Conservation (phyloP, 371 early-diverging fungal species). For the Rhizopus delemar region DNA sequence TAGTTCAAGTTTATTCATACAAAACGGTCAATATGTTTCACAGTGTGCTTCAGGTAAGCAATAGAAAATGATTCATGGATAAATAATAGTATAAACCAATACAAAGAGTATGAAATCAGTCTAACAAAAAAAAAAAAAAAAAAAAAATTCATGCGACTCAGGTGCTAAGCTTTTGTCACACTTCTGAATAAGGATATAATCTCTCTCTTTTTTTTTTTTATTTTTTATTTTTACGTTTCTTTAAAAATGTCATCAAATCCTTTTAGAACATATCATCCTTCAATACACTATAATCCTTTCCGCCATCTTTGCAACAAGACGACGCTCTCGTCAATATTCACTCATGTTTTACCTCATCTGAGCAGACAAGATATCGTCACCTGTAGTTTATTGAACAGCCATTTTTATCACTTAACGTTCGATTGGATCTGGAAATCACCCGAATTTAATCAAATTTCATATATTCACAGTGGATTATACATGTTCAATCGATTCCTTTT, state of each 20-base stretch:
- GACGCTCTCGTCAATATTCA: background rate
- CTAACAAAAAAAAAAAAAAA: no score
- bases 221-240: background rate
- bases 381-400: conserved; percentile 3
- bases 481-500: conserved; percentile 31
- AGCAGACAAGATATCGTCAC: background rate
- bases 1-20: no score
- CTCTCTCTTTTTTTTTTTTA: background rate
- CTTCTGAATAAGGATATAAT: background rate
- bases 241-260: background rate
- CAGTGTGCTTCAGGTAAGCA: no score
- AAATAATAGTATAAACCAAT: no score
- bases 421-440: conserved; percentile 5
- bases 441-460: conserved; percentile 8
- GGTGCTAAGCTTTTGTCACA: background rate
- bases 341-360: conserved; percentile 3
- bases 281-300: background rate
- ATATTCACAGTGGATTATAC: conserved; percentile 24
- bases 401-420: background rate
- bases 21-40: no score
- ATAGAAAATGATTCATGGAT: no score
- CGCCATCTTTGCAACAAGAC: background rate
- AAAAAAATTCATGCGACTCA: background rate
- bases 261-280: background rate
- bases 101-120: no score